These are phyloP conservation scores for Phytophthora tentaculata DNA, from an alignment of 352 stramenopile genomes.

Conservation along the genomic window DNA sequence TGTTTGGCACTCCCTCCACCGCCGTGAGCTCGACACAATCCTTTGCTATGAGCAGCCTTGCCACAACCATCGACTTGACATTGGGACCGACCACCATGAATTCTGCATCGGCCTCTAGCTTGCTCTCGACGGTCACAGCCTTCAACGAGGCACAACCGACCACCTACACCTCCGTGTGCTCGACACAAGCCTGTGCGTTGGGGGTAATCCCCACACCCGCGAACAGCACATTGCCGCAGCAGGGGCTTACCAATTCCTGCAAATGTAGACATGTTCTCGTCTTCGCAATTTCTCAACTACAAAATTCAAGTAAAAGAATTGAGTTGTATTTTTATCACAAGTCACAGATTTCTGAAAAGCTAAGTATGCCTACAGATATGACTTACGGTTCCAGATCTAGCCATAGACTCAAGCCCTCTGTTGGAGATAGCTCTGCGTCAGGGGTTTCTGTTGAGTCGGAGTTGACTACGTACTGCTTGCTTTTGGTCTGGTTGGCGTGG, in stretches of 20 bases:
- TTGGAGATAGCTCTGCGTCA: slow-evolving; percentile 21
- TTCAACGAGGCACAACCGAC: slow-evolving; percentile 18
- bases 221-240: slow-evolving; percentile 13
- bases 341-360: slow-evolving; percentile 5
- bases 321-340: slow-evolving; percentile 1
- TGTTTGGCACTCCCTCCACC: slow-evolving; percentile 49
- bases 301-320: neutral
- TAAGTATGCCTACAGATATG: no score
- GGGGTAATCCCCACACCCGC: slow-evolving; percentile 14
- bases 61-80: slow-evolving; percentile 49
- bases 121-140: slow-evolving; percentile 26
- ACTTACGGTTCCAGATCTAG: neutral
- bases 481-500: slow-evolving; percentile 14
- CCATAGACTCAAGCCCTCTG: slow-evolving; percentile 25
- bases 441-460: neutral
- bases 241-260: neutral
- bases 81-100: slow-evolving; percentile 19
- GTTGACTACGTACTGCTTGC: slow-evolving; percentile 3
- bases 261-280: neutral
- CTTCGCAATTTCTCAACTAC: neutral
- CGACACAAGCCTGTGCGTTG: slow-evolving; percentile 25
- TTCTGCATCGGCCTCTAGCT: slow-evolving; percentile 15
- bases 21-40: slow-evolving; percentile 58
- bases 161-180: slow-evolving; percentile 21
- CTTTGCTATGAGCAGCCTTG: slow-evolving; percentile 58